Evolutionary conservation across 2,329 filamentous ascomycete species (phyloP), one percentile per base, ranked within the genome.

Genomic region (Aspergillus eucalypticola): DNA sequence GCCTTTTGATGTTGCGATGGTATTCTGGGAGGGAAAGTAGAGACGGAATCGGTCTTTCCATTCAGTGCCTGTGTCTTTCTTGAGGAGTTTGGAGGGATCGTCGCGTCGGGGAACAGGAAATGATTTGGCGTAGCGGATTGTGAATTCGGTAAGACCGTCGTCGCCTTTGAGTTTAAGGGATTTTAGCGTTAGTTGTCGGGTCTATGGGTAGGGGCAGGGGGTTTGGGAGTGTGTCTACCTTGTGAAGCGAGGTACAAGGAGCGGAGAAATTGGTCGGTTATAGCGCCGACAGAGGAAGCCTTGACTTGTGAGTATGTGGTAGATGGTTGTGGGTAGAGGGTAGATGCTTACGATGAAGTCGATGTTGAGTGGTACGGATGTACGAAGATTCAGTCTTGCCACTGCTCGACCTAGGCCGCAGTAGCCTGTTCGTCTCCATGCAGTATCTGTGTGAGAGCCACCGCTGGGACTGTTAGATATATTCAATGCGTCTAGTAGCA

Each of bases 251-350:
- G 76, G 67, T 87, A 85, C 3, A 90, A 77, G 21, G 79, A 79
- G 56, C 77, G 75, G 41, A 97, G 75, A 60, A 96, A 86, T 6
- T 85, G 83, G 44, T 84, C 81, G 56, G 87, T 92, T 44, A 98
- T 72, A 8, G 86, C 86, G 17, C 94, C 95, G 5, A 98, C 78
- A 0, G 94, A 97, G 0, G 94, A 91, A 23, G 90, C 85, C 88
- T 90, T 64, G 48, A 25, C 3, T 7, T 49, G 15, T 44, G 10
- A 44, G 63, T 68, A 68, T 64, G 61, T 52, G 60, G 61, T 13
- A 39, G 57, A 49, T n/a, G 46, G 51, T 46, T 54, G 50, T 42
- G 21, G 21, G 17, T 1, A 21, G 17, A 23, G 0, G 8, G 4
- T 48, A 17, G 8, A 25, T 7, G 68, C 85, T 67, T 76, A 89